A percentile compares a stretch with the other conserved stretches of the same genome.
These are phyloP conservation scores for Pleurotus cornucopiae DNA, from an alignment of 768 basidiomycete species.

Conservation along the genomic window DNA sequence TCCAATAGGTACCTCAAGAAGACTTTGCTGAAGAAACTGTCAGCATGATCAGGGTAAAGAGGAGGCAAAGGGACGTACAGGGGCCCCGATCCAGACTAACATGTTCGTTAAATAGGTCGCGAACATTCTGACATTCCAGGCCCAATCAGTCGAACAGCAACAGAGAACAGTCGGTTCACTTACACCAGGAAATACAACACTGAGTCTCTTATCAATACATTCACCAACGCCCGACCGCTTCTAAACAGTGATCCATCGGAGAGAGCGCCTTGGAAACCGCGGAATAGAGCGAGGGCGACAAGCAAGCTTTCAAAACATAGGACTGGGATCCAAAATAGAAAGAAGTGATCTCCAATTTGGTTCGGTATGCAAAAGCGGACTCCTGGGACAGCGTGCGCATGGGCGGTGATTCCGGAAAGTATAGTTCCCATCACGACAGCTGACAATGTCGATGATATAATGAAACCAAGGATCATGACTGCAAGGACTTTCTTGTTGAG, in stretches of 20 bases:
- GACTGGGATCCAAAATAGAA: constrained; percentile 59
- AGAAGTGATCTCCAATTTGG: constrained; percentile 38
- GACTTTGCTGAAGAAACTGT: constrained; percentile 21
- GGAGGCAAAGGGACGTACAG: constrained; percentile 19
- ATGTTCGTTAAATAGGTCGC: constrained; percentile 51
- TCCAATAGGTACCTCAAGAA: constrained; percentile 51
- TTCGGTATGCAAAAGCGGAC: constrained; percentile 39
- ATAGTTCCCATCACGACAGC: constrained; percentile 45
- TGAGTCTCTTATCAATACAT: constrained; percentile 52
- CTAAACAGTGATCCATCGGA: constrained; percentile 30
- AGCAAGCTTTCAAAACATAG: constrained; percentile 50
- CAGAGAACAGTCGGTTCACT: constrained; percentile 16
- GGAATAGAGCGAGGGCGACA: constrained; percentile 45
- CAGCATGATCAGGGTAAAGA: not conserved
- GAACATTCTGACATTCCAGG: constrained; percentile 37
- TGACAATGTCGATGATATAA: constrained; percentile 33
- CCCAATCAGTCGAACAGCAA: not conserved
- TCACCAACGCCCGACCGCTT: constrained; percentile 40
- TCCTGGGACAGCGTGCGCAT: constrained; percentile 13
- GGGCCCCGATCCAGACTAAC: constrained; percentile 34
- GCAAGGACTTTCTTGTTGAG: constrained; percentile 46
- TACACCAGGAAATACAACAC: constrained; percentile 55
- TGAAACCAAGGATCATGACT: constrained; percentile 38
- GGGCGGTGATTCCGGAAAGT: constrained; percentile 30
- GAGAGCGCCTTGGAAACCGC: constrained; percentile 42